A percentile compares a stretch with the other conserved stretches of the same genome.
Evolutionary conservation across 2,329 filamentous ascomycete genomes (phyloP).

Genomic region (Westerdykella sp.): DNA sequence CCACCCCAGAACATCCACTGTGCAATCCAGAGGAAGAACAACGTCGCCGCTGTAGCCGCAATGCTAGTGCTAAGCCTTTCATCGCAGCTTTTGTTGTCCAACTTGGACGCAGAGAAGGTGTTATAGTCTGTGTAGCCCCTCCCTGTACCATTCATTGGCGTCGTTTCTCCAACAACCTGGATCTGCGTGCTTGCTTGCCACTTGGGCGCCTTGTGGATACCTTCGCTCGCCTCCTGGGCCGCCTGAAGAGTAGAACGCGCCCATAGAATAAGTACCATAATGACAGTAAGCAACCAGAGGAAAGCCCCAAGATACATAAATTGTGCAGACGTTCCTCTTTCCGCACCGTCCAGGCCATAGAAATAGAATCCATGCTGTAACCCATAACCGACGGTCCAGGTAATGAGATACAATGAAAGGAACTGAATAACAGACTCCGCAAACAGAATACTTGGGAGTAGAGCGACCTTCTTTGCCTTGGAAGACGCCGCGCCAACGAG

Average conservation of each 20-base stretch:
- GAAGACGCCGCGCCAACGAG: too few species aligned
- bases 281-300: conserved; percentile 18
- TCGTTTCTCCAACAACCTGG: conserved; percentile 5
- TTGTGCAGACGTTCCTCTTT: conserved; percentile 12
- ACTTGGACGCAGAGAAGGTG: conserved; percentile 5
- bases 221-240: too few species aligned
- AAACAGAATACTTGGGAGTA: too few species aligned
- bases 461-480: too few species aligned
- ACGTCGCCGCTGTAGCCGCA: conserved; percentile 8
- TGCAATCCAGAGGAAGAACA: conserved; percentile 19
- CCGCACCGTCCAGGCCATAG: background rate
- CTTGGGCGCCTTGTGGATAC: too few species aligned
- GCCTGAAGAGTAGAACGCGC: too few species aligned
- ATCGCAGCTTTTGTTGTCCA: too few species aligned
- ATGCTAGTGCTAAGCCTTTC: too few species aligned
- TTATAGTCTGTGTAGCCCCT: conserved; percentile 8
- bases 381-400: too few species aligned
- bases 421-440: too few species aligned
- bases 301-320: conserved; percentile 28
- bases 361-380: too few species aligned
- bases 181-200: background rate
- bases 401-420: too few species aligned
- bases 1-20: conserved; percentile 30
- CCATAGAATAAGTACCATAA: conserved; percentile 3
- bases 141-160: conserved; percentile 2